Percentiles rank a stretch among this genome's conserved stretches.
Conservation (phyloP, 345 rosid species). For the Erucastrum elatum region DNA sequence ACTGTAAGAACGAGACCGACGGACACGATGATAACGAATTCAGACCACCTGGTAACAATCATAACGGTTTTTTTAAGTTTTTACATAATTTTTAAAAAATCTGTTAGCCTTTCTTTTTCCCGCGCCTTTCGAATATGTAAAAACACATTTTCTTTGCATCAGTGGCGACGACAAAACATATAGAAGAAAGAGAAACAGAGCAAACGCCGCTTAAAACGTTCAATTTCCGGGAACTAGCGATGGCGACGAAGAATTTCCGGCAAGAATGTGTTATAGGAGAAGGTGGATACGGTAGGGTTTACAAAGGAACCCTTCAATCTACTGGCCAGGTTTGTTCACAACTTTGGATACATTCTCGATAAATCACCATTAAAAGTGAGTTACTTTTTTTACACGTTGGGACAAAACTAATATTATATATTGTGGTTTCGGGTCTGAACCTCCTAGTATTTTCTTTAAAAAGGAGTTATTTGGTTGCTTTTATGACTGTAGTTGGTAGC, state of each 20-base stretch:
- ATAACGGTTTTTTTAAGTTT: background rate
- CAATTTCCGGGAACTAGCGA: conserved; percentile 68
- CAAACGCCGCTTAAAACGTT: conserved; percentile 27
- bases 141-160: background rate
- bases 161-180: conserved; percentile 39
- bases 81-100: background rate
- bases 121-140: background rate
- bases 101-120: background rate
- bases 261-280: conserved; percentile 76
- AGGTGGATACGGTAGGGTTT: conserved; percentile 79
- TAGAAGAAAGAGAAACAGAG: conserved; percentile 16
- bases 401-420: background rate
- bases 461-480: background rate
- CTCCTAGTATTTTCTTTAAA: too few species aligned
- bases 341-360: background rate
- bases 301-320: conserved; percentile 64
- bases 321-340: conserved; percentile 56
- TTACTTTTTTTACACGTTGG: background rate
- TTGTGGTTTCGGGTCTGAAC: too few species aligned
- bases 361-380: background rate
- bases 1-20: conserved; percentile 14
- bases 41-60: conserved; percentile 29
- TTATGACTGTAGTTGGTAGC: conserved; percentile 54
- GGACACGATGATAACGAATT: conserved; percentile 18
- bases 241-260: conserved; percentile 77